Base-by-base conservation (phyloP, 257 asterid genomes). In the Agastache rugosa region DNA sequence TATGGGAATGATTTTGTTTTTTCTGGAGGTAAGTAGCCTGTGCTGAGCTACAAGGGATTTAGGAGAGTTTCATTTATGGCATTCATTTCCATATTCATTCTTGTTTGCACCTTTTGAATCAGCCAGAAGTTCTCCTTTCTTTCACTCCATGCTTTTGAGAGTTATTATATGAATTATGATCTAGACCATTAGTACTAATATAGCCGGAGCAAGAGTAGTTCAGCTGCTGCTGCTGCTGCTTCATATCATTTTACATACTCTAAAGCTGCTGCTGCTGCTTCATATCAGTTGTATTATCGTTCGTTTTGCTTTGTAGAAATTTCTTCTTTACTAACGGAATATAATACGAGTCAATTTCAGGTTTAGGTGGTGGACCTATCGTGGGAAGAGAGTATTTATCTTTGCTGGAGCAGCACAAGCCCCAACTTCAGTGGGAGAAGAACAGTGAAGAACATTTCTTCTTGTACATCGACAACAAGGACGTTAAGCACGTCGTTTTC, bases 371-470 rank as follows among this genome's bases (percentile, higher is more conserved):
- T 42, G 99, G 95, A 8, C 90, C 97, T 15, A 89, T 94, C 4
- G 39, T 89, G 44, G 93, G 96, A 64, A 86, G 90, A 56, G 96
- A 94, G 77, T 94, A 89, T 79, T 34, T 94, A 45, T 79, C 93
- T 45, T 79, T 94, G 83, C 82, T 94, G 78, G 96, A 94, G 86
- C 78, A 84, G 83, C 92, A 94, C 85, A 81, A 31, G 73, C 99
- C 99, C 14, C 80, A 78, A 51, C 59, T 94, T 74, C 89, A 81
- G 47, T 94, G 99, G 99, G 98, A 94, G 83, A 81, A 81, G 85
- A 89, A 90, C 39, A 94, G 97, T 8, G 93, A 88, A 8, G 99
- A 94, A 67, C 99, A 94, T 81, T 94, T 80, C 88, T 94, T 92
- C 83, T 75, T 92, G 76, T 94, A 92, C 85, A 39, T 73, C 3